A percentile compares a stretch with the other conserved stretches of the same genome.
Conservation (phyloP, 2,329 filamentous ascomycete genomes). For the Lachnellula hyalina region DNA sequence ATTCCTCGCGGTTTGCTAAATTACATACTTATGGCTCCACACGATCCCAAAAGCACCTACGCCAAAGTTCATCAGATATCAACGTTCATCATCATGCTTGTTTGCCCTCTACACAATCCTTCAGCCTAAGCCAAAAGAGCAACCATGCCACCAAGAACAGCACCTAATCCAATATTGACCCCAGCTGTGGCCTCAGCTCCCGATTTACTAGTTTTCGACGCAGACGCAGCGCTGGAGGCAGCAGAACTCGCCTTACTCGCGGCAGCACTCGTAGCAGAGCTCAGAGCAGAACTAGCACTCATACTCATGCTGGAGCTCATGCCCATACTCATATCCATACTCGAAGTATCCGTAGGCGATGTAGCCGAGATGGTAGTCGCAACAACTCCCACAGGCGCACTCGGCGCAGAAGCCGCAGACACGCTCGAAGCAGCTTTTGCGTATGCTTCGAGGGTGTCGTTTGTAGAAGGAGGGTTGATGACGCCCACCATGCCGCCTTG, state of each 20-base stretch:
- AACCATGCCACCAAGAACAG: slow-evolving; percentile 18
- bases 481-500: slow-evolving; percentile 39
- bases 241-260: neutral
- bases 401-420: slow-evolving; percentile 3
- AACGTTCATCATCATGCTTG: no score
- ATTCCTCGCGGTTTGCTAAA: no score
- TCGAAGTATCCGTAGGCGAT: neutral
- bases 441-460: slow-evolving; percentile 10
- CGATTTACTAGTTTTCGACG: slow-evolving; percentile 1
- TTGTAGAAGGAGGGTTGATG: slow-evolving; percentile 33
- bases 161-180: slow-evolving; percentile 10
- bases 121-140: slow-evolving; percentile 15
- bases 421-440: slow-evolving; percentile 7
- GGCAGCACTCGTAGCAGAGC: neutral
- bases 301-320: neutral
- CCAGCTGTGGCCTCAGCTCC: slow-evolving; percentile 6
- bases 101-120: no score
- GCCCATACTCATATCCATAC: neutral
- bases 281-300: neutral
- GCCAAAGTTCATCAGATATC: no score
- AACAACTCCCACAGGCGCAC: slow-evolving; percentile 10
- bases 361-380: slow-evolving; percentile 16
- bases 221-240: neutral
- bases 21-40: no score
- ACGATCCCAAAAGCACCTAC: no score